Evolutionary conservation across 2,329 filamentous ascomycete genomes (phyloP).

Genomic region (Colletotrichum falcatum): DNA sequence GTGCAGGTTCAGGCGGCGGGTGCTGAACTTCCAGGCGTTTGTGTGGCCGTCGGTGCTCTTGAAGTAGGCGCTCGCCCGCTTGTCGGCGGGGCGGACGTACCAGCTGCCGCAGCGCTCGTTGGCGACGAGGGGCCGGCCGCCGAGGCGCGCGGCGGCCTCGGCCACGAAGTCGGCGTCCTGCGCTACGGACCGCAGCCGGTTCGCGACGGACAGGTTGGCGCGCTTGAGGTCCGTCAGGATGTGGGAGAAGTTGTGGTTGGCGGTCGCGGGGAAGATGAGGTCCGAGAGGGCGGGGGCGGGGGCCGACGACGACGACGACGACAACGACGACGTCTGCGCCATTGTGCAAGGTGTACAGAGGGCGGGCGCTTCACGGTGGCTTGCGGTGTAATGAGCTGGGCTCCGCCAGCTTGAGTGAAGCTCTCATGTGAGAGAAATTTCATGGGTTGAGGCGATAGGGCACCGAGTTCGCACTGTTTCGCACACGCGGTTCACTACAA

Average conservation of each 20-base stretch:
- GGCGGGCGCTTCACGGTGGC: neutral
- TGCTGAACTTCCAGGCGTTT: slow-evolving; percentile 91
- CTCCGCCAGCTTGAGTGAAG: neutral
- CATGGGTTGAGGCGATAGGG: neutral
- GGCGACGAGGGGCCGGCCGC: slow-evolving; percentile 78
- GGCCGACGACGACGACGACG: slow-evolving; percentile 19
- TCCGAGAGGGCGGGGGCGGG: slow-evolving; percentile 52
- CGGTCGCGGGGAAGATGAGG: slow-evolving; percentile 62
- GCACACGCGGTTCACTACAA: neutral
- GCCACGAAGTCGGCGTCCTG: slow-evolving; percentile 81
- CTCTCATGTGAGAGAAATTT: slow-evolving; percentile 19
- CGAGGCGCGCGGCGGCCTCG: slow-evolving; percentile 65
- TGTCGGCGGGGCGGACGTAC: slow-evolving; percentile 79
- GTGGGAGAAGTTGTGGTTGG: slow-evolving; percentile 74
- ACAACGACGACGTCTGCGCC: slow-evolving; percentile 19
- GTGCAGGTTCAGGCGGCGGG: slow-evolving; percentile 85
- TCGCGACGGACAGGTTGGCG: slow-evolving; percentile 80
- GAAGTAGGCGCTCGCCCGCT: slow-evolving; percentile 87
- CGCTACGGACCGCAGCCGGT: slow-evolving; percentile 84
- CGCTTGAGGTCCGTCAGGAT: slow-evolving; percentile 80
- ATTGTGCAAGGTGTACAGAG: neutral
- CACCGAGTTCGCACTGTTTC: neutral
- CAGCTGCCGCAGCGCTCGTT: slow-evolving; percentile 97
- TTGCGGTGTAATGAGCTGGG: neutral
- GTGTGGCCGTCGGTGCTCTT: slow-evolving; percentile 98